phyloP scores from a whole-genome alignment of 2,329 filamentous ascomycete genomes.

The Xylaria sp. region DNA sequence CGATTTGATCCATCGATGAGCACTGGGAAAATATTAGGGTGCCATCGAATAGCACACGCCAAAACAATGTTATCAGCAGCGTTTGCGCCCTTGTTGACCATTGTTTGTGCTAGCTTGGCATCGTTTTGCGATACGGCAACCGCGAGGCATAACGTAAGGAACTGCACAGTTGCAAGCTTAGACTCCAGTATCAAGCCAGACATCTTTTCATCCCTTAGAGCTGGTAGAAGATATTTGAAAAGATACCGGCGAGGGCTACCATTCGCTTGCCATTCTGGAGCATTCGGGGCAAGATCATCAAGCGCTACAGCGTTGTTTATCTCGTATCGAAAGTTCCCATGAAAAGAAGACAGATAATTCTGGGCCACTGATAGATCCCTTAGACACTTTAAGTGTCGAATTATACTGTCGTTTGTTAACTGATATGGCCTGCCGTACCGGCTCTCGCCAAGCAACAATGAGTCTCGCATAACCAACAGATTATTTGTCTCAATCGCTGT shows the following conservation, averaged over 20 bases:
- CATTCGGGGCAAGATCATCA: not conserved
- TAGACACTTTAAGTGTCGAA: not conserved
- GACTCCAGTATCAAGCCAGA: not conserved
- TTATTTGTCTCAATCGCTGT: not conserved
- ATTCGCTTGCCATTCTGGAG: not conserved
- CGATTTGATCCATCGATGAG: not conserved
- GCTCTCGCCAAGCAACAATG: not conserved
- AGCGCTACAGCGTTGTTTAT: not conserved
- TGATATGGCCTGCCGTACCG: no score
- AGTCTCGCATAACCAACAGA: not conserved
- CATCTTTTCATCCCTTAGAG: not conserved
- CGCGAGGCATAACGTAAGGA: not conserved
- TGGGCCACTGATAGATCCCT: not conserved
- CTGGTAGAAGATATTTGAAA: not conserved
- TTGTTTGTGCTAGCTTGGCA: not conserved
- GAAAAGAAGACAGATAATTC: not conserved
- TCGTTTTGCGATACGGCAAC: not conserved
- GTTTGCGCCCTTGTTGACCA: slow-evolving; percentile 5
- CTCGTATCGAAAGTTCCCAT: not conserved
- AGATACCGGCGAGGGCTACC: not conserved
- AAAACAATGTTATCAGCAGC: not conserved
- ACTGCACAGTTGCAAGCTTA: not conserved
- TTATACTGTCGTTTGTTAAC: not conserved
- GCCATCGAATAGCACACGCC: not conserved
- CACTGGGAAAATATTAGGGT: not conserved